A percentile compares a stretch with the other conserved stretches of the same genome.
Conservation (phyloP, 305 asterid genomes). For the Solanum hybrid region DNA sequence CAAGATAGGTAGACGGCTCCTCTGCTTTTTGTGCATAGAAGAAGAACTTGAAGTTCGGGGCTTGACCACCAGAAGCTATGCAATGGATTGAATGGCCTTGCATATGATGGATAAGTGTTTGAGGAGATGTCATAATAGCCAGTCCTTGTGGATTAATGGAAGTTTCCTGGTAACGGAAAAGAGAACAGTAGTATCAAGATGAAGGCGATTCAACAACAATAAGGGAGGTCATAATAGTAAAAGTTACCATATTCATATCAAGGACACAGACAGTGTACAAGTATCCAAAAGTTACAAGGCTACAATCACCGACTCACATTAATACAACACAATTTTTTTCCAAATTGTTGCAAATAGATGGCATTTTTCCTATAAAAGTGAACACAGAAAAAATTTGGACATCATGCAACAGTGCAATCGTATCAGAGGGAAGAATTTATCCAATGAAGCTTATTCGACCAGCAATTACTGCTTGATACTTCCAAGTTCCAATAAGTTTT, state of each 20-base stretch:
- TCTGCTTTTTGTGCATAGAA: slow-evolving; percentile 79
- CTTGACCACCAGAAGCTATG: slow-evolving; percentile 95
- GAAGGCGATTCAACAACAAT: not conserved
- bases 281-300: not conserved
- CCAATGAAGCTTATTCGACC: not conserved
- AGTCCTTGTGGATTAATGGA: slow-evolving; percentile 66
- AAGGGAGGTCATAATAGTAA: not conserved
- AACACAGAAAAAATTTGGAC: not conserved
- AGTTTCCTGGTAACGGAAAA: slow-evolving; percentile 46
- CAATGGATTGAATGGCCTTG: slow-evolving; percentile 74
- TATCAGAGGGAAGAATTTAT: not conserved
- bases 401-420: not conserved
- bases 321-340: not conserved
- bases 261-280: not conserved
- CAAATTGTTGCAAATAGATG: not conserved
- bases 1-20: slow-evolving; percentile 55
- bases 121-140: slow-evolving; percentile 63
- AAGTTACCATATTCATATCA: not conserved
- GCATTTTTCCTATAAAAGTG: not conserved
- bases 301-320: not conserved
- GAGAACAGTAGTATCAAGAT: not conserved
- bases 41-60: slow-evolving; percentile 94
- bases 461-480: not conserved
- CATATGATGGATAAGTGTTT: slow-evolving; percentile 72
- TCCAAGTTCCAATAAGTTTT: not conserved